Conservation (phyloP, 2,329 filamentous ascomycete genomes). For the Pseudopyricularia cyperi region DNA sequence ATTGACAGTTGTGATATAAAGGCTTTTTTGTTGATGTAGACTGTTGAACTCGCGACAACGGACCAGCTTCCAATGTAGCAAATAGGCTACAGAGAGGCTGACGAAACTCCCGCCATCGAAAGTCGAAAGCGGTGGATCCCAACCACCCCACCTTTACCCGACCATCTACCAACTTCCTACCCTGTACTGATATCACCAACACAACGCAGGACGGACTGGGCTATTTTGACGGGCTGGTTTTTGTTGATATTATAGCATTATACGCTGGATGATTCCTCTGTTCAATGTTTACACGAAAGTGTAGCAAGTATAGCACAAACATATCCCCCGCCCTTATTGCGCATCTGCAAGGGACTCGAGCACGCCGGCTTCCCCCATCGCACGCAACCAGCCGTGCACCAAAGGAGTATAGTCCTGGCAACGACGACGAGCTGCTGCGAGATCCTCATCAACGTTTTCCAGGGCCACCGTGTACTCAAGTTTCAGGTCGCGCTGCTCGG, state of each 20-base stretch:
- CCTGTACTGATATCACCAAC: too few relatives aligned
- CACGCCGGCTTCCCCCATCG: neutral
- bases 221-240: too few relatives aligned
- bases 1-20: too few relatives aligned
- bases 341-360: neutral
- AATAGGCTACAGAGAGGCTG: constrained; percentile 23
- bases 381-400: constrained; percentile 45
- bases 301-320: neutral
- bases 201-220: too few relatives aligned
- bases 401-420: constrained; percentile 55
- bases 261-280: too few relatives aligned
- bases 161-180: neutral
- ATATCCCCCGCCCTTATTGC: neutral
- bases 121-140: neutral
- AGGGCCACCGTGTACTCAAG: constrained; percentile 27
- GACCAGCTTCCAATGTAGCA: neutral
- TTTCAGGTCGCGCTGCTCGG: constrained; percentile 23
- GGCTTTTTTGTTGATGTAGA: neutral
- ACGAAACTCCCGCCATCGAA: constrained; percentile 11
- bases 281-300: neutral
- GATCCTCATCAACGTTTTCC: constrained; percentile 33
- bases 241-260: too few relatives aligned
- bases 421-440: constrained; percentile 24
- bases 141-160: neutral
- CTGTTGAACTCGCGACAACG: constrained; percentile 4